Evolutionary conservation across 2,329 filamentous ascomycete genomes (phyloP).

Genomic region (Monilinia polystroma): DNA sequence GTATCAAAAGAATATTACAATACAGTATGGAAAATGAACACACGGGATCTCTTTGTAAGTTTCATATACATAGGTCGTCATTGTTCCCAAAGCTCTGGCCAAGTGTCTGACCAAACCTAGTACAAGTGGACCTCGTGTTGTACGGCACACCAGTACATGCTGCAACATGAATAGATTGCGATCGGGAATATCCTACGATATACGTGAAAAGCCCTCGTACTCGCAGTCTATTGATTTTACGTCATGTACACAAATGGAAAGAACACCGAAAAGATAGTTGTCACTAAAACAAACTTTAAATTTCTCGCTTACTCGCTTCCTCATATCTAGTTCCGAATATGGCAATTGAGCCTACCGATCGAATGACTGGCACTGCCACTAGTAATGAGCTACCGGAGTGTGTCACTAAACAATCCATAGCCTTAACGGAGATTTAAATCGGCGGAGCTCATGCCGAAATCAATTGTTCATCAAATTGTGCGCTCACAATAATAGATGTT

Average conservation of each 20-base stretch:
- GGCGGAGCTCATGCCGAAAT: background rate
- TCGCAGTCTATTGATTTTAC: background rate
- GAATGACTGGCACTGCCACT: background rate
- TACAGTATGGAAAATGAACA: background rate
- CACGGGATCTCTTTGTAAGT: background rate
- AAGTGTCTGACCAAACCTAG: constrained; percentile 6
- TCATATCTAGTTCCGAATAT: background rate
- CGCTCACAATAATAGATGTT: background rate
- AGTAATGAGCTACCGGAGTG: background rate
- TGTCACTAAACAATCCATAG: constrained; percentile 14
- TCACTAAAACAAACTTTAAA: constrained; percentile 1
- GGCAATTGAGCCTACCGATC: background rate
- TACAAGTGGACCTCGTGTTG: constrained; percentile 15
- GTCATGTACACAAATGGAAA: background rate
- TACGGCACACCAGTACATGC: constrained; percentile 16
- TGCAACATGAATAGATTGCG: constrained; percentile 8
- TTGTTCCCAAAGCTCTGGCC: constrained; percentile 9
- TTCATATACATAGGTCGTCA: background rate
- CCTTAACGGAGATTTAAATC: background rate
- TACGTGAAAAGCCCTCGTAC: background rate
- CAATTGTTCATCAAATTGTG: background rate
- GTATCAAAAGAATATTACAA: constrained; percentile 1
- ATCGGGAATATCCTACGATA: constrained; percentile 1
- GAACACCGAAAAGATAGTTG: background rate
- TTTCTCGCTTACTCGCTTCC: background rate